phyloP scores from a whole-genome alignment of 2,329 filamentous ascomycete genomes.

The Cryphonectria carpinicola region DNA sequence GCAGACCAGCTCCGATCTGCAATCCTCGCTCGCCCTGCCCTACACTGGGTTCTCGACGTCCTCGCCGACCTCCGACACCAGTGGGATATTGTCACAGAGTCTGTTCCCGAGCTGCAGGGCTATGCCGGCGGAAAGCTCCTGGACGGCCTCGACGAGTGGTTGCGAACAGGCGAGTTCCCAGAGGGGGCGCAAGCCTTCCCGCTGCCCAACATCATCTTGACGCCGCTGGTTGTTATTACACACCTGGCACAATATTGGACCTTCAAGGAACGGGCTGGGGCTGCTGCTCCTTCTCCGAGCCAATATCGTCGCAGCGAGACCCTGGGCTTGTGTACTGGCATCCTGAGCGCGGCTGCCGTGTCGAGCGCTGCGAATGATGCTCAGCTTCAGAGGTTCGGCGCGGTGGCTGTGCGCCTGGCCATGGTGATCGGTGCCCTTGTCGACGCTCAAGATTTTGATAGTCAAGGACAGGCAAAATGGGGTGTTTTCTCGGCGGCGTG shows the following conservation, averaged over 20 bases:
- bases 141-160: not conserved
- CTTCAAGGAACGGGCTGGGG: not conserved
- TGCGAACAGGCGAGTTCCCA: not conserved
- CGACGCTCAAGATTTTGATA: constrained; percentile 5
- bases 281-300: not conserved
- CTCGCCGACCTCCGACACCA: not conserved
- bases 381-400: constrained; percentile 41
- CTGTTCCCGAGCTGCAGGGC: not conserved
- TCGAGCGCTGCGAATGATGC: constrained; percentile 35
- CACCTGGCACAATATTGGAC: constrained; percentile 5
- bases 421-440: constrained; percentile 40
- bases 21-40: not conserved
- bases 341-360: constrained; percentile 44
- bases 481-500: not conserved
- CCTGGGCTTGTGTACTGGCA: constrained; percentile 45
- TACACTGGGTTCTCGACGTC: not conserved
- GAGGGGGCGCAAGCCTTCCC: not conserved
- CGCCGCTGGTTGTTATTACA: constrained; percentile 2
- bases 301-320: constrained; percentile 1
- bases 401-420: constrained; percentile 43
- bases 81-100: not conserved
- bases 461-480: constrained; percentile 20
- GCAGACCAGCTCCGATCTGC: not conserved
- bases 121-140: not conserved
- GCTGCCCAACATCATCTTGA: constrained; percentile 8